A percentile compares a stretch with the other conserved stretches of the same genome.
Evolutionary conservation across 2,329 filamentous ascomycete genomes (phyloP).

Genomic region (Alternaria tenuissima): DNA sequence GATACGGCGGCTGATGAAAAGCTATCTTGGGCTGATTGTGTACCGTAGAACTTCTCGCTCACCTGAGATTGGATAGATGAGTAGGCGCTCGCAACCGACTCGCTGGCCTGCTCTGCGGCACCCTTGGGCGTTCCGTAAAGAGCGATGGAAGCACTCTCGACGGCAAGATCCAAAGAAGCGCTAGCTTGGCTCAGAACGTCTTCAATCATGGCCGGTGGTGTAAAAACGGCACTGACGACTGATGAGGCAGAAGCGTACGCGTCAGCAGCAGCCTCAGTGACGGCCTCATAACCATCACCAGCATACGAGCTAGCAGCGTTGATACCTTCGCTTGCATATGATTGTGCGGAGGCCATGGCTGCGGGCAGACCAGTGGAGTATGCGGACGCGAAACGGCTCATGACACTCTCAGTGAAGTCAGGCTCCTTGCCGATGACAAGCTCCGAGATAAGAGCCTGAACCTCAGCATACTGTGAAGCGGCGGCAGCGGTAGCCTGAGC

Average conservation of each 20-base stretch:
- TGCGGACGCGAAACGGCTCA: conserved; percentile 73
- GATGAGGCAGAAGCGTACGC: conserved; percentile 58
- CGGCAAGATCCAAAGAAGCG: conserved; percentile 65
- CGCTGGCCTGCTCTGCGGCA: conserved; percentile 62
- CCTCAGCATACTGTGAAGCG: conserved; percentile 70
- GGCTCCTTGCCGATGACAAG: conserved; percentile 80
- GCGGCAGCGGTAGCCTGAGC: conserved; percentile 69
- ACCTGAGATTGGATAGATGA: conserved; percentile 59
- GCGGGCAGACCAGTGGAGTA: conserved; percentile 73
- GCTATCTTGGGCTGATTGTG: conserved; percentile 61
- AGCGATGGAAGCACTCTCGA: conserved; percentile 65
- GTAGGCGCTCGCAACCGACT: conserved; percentile 62
- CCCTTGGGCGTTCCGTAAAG: conserved; percentile 66
- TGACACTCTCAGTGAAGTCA: conserved; percentile 81
- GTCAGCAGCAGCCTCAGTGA: conserved; percentile 62
- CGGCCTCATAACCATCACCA: conserved; percentile 54
- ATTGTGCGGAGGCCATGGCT: conserved; percentile 62
- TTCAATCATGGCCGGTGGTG: conserved; percentile 66
- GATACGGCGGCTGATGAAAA: conserved; percentile 64
- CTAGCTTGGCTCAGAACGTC: conserved; percentile 65
- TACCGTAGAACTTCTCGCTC: conserved; percentile 65
- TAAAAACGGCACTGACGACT: conserved; percentile 60
- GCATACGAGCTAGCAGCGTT: conserved; percentile 61
- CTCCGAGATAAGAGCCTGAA: conserved; percentile 78
- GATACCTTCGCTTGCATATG: conserved; percentile 57